Evolutionary conservation across 1,139 yeast species (phyloP).

Genomic region (Blastobotrys aristatus): DNA sequence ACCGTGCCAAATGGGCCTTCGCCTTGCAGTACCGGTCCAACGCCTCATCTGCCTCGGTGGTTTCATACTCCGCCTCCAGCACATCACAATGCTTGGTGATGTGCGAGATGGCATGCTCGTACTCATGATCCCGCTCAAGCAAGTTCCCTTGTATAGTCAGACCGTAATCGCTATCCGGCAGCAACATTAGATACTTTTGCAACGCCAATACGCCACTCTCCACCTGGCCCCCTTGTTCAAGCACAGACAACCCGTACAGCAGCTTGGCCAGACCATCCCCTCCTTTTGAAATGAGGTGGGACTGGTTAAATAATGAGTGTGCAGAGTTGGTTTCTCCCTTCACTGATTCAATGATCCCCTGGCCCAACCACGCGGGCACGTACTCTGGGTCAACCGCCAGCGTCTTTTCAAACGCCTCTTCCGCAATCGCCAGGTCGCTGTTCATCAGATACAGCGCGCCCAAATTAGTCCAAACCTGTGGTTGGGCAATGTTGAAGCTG

Average conservation of each 20-base stretch:
- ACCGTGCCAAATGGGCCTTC: slow-evolving; percentile 66
- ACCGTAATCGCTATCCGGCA: slow-evolving; percentile 62
- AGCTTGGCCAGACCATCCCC: slow-evolving; percentile 65
- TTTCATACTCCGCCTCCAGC: slow-evolving; percentile 57
- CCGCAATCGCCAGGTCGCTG: slow-evolving; percentile 69
- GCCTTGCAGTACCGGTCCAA: slow-evolving; percentile 52
- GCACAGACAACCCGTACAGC: slow-evolving; percentile 60
- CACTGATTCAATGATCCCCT: slow-evolving; percentile 63
- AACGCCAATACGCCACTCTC: slow-evolving; percentile 63
- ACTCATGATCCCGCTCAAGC: slow-evolving; percentile 67
- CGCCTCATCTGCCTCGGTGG: slow-evolving; percentile 44
- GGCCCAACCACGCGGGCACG: slow-evolving; percentile 81
- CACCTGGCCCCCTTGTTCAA: slow-evolving; percentile 29
- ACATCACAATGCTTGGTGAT: slow-evolving; percentile 45
- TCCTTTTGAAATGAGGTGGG: slow-evolving; percentile 72
- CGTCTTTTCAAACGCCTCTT: slow-evolving; percentile 65
- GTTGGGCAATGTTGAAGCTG: slow-evolving; percentile 62
- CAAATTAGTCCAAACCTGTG: slow-evolving; percentile 72
- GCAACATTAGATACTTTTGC: slow-evolving; percentile 60
- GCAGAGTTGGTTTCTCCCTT: slow-evolving; percentile 53
- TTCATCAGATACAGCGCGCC: slow-evolving; percentile 69
- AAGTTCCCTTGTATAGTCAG: slow-evolving; percentile 43
- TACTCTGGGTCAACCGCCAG: slow-evolving; percentile 79
- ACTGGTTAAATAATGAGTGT: slow-evolving; percentile 62
- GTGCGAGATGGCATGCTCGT: slow-evolving; percentile 46